phyloP scores from a whole-genome alignment of 352 stramenopile species.

The Phytophthora tubulina region DNA sequence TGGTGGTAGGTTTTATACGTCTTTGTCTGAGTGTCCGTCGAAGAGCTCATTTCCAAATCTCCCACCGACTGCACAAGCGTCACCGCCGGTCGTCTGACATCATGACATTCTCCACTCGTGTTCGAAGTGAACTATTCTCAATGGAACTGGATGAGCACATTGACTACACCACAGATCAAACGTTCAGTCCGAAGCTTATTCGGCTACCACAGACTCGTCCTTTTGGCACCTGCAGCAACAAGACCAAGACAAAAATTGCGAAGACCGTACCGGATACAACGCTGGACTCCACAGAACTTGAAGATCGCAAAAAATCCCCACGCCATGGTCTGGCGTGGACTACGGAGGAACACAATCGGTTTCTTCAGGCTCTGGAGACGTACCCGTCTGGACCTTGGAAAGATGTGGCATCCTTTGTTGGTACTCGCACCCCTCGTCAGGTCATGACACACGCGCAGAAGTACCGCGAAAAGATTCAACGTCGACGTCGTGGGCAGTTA shows the following conservation, averaged over 20 bases:
- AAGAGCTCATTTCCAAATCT: slow-evolving; percentile 4
- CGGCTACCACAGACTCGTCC: background rate
- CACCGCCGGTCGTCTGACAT: background rate
- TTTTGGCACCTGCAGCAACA: slow-evolving; percentile 1
- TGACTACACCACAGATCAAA: background rate
- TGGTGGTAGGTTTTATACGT: background rate
- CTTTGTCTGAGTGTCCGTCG: background rate
- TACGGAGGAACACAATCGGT: slow-evolving; percentile 4
- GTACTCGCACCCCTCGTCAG: slow-evolving; percentile 17
- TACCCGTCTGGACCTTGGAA: slow-evolving; percentile 26
- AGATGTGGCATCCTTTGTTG: slow-evolving; percentile 11
- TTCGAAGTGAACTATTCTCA: slow-evolving; percentile 6
- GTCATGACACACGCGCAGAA: slow-evolving; percentile 9
- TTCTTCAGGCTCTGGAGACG: slow-evolving; percentile 17
- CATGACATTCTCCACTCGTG: slow-evolving; percentile 6
- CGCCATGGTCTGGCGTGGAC: background rate
- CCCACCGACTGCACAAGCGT: background rate
- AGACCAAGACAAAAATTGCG: background rate
- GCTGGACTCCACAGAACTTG: background rate
- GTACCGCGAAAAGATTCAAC: slow-evolving; percentile 12
- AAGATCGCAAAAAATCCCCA: background rate
- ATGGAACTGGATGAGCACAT: background rate
- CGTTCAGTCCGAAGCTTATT: background rate
- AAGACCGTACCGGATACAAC: background rate
- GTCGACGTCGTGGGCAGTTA: slow-evolving; percentile 1